Evolutionary conservation across 257 asterid genomes (phyloP), one percentile per base, ranked within the genome.

Genomic region (Orobanche coerulescens): DNA sequence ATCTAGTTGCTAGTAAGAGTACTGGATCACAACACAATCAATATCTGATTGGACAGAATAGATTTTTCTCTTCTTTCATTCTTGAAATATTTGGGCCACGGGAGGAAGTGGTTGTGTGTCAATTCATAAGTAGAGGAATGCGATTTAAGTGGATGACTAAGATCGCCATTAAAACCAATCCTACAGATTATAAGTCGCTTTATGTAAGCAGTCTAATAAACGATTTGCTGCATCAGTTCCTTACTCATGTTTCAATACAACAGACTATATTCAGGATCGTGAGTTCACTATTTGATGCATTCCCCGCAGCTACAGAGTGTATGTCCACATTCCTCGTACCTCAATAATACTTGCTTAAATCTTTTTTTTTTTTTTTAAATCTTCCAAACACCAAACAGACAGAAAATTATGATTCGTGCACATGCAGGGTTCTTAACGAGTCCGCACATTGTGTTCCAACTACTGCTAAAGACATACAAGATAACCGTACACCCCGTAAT

Each of bases 221-320:
- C 7, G 8, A 13, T 30, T 13, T 31, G 7, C 65, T 22, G 9
- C 16, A 16, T n/a, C 9, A 51, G 30, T 19, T 55, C 37, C 48
- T 73, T 39, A n/a, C 48, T 31, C 8, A 4, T n/a, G 2, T 59
- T 65, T 58, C 40, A 23, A n/a, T 43, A 10, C 62, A 44, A 1
- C 76, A 86, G 95, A 77, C 74, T 2, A 42, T 72, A 37, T 82
- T 90, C 84, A 79, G 75, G 82, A 71, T 68, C 20, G 65, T 71
- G 61, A 84, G 77, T 56, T 75, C 79, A 57, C 20, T 78, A 47
- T 84, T 85, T 53, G 94, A 86, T 58, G 81, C 83, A 58, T 90
- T 82, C 73, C 97, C 92, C 4, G 78, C 71, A n/a, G 80, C 83
- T 4, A 74, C 90, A 25, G 84, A 86, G 69, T 43, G 97, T 90